phyloP scores from a whole-genome alignment of 2,329 filamentous ascomycete genomes.

The Alternaria ventricosa region DNA sequence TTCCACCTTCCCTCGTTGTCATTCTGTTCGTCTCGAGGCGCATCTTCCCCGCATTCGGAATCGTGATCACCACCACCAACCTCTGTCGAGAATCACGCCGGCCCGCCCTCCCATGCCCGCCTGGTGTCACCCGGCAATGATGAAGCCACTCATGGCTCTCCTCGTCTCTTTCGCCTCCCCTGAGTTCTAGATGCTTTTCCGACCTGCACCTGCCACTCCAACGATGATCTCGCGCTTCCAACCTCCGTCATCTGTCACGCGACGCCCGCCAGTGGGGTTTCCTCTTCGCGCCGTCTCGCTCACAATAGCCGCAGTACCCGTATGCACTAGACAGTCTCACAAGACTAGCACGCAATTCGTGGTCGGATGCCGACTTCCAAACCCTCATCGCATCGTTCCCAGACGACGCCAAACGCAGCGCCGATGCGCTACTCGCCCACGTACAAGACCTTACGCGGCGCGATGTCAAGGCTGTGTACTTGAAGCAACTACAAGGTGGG shows the following conservation, averaged over 20 bases:
- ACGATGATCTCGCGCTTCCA: conserved; percentile 24
- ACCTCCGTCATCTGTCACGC: conserved; percentile 39
- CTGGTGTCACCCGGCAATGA: conserved; percentile 24
- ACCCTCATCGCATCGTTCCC: conserved; percentile 76
- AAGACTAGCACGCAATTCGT: conserved; percentile 67
- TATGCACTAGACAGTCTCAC: conserved; percentile 75
- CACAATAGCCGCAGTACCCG: conserved; percentile 68
- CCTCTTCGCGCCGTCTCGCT: conserved; percentile 28
- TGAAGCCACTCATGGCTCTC: conserved; percentile 32
- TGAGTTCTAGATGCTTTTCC: conserved; percentile 17
- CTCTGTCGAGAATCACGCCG: conserved; percentile 27
- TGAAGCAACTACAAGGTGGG: conserved; percentile 74
- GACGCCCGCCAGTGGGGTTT: conserved; percentile 23
- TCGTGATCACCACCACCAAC: conserved; percentile 35
- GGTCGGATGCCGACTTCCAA: conserved; percentile 69
- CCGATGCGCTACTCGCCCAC: conserved; percentile 68
- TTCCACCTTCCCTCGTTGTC: background rate
- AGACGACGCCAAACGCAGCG: conserved; percentile 64
- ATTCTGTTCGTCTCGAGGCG: conserved; percentile 24
- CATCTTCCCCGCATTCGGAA: conserved; percentile 41
- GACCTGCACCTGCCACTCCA: conserved; percentile 24
- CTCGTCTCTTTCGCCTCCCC: conserved; percentile 16
- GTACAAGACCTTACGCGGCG: conserved; percentile 72
- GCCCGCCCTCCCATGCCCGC: conserved; percentile 27
- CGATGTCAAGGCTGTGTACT: conserved; percentile 77